Evolutionary conservation across 2,329 filamentous ascomycete species (phyloP).

Genomic region (Aspergillus sclerotialis): DNA sequence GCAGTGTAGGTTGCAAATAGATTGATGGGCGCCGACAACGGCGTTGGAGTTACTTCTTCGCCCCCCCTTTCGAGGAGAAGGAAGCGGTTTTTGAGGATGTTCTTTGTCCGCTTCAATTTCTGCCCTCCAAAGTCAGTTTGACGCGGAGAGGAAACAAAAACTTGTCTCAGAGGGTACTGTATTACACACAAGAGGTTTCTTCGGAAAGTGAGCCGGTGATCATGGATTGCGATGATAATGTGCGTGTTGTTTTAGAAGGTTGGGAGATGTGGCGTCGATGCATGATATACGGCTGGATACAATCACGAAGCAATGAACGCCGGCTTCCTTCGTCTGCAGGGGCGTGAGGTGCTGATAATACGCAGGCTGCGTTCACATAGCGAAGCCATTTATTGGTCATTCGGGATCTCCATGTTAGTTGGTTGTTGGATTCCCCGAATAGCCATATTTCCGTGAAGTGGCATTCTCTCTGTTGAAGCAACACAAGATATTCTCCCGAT

Average conservation of each 20-base stretch:
- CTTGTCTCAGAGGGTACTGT: conserved; percentile 83
- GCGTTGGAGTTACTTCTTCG: conserved; percentile 18
- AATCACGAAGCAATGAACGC: conserved; percentile 3
- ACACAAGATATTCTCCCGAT: conserved; percentile 6
- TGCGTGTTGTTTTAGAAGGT: conserved; percentile 14
- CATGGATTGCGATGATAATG: conserved; percentile 6
- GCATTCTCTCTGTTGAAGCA: conserved; percentile 2
- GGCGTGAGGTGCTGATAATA: conserved; percentile 7
- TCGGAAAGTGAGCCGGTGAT: conserved; percentile 12
- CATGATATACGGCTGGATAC: conserved; percentile 7
- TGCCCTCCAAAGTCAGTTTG: conserved; percentile 52
- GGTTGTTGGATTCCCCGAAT: neutral
- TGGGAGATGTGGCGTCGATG: conserved; percentile 18
- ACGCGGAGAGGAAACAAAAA: conserved; percentile 83
- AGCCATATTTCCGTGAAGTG: conserved; percentile 1
- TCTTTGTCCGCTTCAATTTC: conserved; percentile 73
- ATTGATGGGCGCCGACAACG: conserved; percentile 52
- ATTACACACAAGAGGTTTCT: conserved; percentile 67
- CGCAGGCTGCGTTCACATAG: conserved; percentile 10
- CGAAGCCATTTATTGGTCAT: conserved; percentile 4
- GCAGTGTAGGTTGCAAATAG: conserved; percentile 44
- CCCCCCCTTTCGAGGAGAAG: conserved; percentile 35
- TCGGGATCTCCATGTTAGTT: conserved; percentile 10
- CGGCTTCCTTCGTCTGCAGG: conserved; percentile 6
- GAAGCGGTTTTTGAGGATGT: conserved; percentile 91